These are phyloP conservation scores for Chrysoporthe puriensis DNA, from an alignment of 2,329 filamentous ascomycete genomes.

Conservation along the genomic window DNA sequence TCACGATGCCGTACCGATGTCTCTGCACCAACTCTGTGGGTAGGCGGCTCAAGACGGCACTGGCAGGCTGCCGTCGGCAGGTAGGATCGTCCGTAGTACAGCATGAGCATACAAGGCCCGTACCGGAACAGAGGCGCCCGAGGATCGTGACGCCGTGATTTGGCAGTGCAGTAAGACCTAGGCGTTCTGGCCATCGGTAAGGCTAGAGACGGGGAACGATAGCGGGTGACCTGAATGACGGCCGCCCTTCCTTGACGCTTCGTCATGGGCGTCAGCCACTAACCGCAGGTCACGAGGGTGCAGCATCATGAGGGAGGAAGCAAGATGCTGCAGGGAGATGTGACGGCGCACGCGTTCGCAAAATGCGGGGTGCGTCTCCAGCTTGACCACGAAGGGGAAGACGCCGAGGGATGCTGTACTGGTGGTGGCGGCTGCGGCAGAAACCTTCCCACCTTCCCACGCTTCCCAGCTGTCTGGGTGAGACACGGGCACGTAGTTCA, in stretches of 20 bases:
- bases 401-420: neutral
- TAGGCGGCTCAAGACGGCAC: neutral
- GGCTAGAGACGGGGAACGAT: neutral
- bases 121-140: neutral
- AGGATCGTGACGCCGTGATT: conserved; percentile 1
- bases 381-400: conserved; percentile 11
- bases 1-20: neutral
- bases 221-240: neutral
- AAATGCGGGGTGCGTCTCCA: conserved; percentile 27
- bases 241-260: neutral
- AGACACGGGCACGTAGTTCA: neutral
- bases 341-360: conserved; percentile 6
- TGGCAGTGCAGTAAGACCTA: neutral
- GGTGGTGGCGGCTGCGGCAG: conserved; percentile 1
- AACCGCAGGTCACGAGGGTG: conserved; percentile 4
- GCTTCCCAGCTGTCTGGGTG: conserved; percentile 6
- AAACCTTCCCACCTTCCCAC: neutral
- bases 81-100: conserved; percentile 18
- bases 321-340: conserved; percentile 10
- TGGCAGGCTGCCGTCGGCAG: neutral
- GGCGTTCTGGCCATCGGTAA: neutral
- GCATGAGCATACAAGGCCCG: conserved; percentile 2
- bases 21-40: neutral
- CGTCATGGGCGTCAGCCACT: conserved; percentile 9
- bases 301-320: neutral